A percentile compares a stretch with the other conserved stretches of the same genome.
These are phyloP conservation scores for Solanum peruvianum DNA, from an alignment of 257 asterid genomes.

Conservation along the genomic window DNA sequence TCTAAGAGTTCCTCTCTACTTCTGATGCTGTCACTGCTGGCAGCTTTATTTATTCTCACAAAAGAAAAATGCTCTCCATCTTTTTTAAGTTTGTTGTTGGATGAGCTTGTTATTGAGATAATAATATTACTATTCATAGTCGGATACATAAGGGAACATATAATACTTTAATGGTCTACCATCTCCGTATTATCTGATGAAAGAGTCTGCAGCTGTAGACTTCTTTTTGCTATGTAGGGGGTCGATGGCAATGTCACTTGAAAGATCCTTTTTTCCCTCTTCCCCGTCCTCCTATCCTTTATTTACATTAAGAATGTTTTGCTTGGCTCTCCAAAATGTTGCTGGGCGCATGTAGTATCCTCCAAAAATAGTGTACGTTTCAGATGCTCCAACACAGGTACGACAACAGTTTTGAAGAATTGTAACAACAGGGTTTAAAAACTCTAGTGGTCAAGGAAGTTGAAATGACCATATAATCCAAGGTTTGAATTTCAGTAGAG, in stretches of 20 bases:
- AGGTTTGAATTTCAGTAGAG: not conserved
- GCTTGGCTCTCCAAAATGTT: not conserved
- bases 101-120: not conserved
- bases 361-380: not conserved
- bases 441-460: not conserved
- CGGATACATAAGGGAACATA: not conserved
- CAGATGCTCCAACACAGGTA: not conserved
- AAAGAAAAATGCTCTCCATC: not conserved
- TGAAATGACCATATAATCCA: not conserved
- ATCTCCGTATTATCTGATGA: not conserved
- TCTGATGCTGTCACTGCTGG: not conserved
- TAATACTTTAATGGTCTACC: not conserved
- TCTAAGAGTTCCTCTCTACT: not conserved
- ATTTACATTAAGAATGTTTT: not conserved
- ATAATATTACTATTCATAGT: not conserved
- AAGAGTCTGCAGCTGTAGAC: not conserved
- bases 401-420: not conserved
- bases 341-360: not conserved
- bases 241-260: not conserved
- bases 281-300: not conserved
- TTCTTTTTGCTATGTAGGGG: not conserved
- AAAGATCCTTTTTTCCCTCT: not conserved
- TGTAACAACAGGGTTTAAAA: not conserved
- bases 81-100: not conserved
- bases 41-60: not conserved